Conservation (phyloP, 805 yeast genomes). For the Ogataea naganishii region DNA sequence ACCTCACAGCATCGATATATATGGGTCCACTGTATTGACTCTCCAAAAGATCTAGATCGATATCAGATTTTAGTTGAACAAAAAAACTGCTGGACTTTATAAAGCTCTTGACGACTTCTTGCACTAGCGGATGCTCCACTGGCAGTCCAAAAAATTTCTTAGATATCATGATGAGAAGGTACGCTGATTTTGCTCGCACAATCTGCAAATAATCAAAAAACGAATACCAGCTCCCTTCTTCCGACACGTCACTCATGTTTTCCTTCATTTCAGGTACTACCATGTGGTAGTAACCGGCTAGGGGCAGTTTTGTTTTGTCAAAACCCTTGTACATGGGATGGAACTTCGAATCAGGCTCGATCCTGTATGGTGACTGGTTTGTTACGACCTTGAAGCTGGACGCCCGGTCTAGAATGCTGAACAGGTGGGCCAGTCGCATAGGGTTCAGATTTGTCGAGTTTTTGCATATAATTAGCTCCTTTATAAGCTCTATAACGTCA, state of each 20-base stretch:
- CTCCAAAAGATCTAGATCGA: slow-evolving; percentile 10
- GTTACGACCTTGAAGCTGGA: slow-evolving; percentile 13
- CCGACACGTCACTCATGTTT: slow-evolving; percentile 3
- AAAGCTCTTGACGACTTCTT: slow-evolving; percentile 9
- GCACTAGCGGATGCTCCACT: slow-evolving; percentile 9
- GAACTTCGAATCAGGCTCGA: slow-evolving; percentile 13
- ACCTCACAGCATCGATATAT: slow-evolving; percentile 6
- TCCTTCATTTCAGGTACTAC: slow-evolving; percentile 8
- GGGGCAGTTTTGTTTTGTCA: slow-evolving; percentile 11
- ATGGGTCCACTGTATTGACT: slow-evolving; percentile 14
- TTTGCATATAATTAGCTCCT: slow-evolving; percentile 13
- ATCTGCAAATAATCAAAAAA: slow-evolving; percentile 20
- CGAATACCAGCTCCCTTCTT: slow-evolving; percentile 17
- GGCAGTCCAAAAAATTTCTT: slow-evolving; percentile 13
- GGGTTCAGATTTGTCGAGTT: slow-evolving; percentile 3
- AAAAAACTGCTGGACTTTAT: slow-evolving; percentile 14
- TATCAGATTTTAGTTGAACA: slow-evolving; percentile 12
- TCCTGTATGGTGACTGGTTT: slow-evolving; percentile 14
- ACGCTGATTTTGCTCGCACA: slow-evolving; percentile 25
- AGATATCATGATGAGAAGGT: slow-evolving; percentile 26
- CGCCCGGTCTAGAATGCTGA: slow-evolving; percentile 15
- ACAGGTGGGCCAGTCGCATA: slow-evolving; percentile 9
- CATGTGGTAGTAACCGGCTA: slow-evolving; percentile 15
- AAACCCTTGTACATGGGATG: slow-evolving; percentile 21
- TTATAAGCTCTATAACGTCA: slow-evolving; percentile 15